Conservation (phyloP, 768 basidiomycete species). For the Pisolithus orientalis region DNA sequence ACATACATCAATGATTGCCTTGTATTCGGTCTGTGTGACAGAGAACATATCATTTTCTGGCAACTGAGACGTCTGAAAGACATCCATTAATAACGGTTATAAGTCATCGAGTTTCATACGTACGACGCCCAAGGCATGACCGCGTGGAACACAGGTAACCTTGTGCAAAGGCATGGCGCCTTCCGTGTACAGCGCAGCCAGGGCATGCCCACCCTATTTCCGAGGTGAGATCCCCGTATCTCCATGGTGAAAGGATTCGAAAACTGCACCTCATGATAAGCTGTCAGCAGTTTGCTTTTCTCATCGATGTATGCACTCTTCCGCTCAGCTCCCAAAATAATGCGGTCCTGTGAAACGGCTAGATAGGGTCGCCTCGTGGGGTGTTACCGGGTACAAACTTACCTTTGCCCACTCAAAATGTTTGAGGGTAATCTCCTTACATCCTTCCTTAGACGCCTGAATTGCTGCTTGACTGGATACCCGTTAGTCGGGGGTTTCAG, state of each 20-base stretch:
- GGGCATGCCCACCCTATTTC: slow-evolving; percentile 78
- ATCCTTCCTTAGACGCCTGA: slow-evolving; percentile 84
- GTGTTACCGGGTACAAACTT: slow-evolving; percentile 1
- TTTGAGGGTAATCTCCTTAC: slow-evolving; percentile 59
- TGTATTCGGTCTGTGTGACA: slow-evolving; percentile 65
- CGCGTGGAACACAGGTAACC: slow-evolving; percentile 95
- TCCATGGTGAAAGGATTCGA: neutral
- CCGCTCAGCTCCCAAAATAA: slow-evolving; percentile 95
- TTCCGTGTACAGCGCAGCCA: slow-evolving; percentile 90
- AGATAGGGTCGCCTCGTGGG: neutral
- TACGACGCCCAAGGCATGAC: slow-evolving; percentile 86
- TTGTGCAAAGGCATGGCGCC: slow-evolving; percentile 97
- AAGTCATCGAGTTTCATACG: slow-evolving; percentile 23
- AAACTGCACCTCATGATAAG: slow-evolving; percentile 82
- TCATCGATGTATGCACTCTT: slow-evolving; percentile 85
- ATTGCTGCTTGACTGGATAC: slow-evolving; percentile 76
- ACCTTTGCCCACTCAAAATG: slow-evolving; percentile 99
- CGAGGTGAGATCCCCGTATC: slow-evolving; percentile 9
- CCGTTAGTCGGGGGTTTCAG: neutral
- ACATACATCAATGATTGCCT: slow-evolving; percentile 81
- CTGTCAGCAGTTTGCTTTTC: slow-evolving; percentile 82
- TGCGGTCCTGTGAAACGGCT: slow-evolving; percentile 61
- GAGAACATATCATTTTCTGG: slow-evolving; percentile 76
- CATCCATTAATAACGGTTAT: slow-evolving; percentile 5
- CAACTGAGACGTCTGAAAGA: slow-evolving; percentile 60